Evolutionary conservation across 305 asterid genomes (phyloP), one percentile per base, ranked within the genome.

Genomic region (Caryopteris hybrid): DNA sequence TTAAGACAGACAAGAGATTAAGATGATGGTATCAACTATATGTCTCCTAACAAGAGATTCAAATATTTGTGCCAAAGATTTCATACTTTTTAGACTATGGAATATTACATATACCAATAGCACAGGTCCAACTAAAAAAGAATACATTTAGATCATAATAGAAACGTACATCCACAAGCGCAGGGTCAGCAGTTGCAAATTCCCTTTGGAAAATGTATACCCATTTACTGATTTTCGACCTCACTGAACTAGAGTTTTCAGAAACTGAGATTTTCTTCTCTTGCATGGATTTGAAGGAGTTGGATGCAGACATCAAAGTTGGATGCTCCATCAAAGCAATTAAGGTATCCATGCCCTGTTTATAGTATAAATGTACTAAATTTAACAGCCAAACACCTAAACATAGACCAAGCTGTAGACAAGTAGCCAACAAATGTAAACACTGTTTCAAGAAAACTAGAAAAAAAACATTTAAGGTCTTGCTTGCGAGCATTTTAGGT

Each of bases 121-220:
- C 17, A 34, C 3, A 46, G 31, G 46, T 21, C 43, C 41, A 57
- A 41, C 21, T 52, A 55, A 33, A 25, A 29, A 20, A 23, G 11
- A 51, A 66, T 5, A 6, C 34, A 51, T 68, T 55, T 61, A 62
- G 33, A 66, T 61, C 75, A 67, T 33, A 53, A 72, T 47, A 67
- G 46, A 61, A 68, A 76, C 87, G 56, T 85, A 94, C 99, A 22
- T 91, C 86, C 33, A 91, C 95, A 58, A 80, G 79, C 33, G 85
- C 73, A 42, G 98, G 96, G 74, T 91, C 86, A 31, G 91, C 98
- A 4, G 95, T 91, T 52, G 97, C 99, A 72, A 79, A 94, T 69
- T 94, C 99, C 82, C 91, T 85, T 73, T 94, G 99, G 79, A 88
- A 88, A 78, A 94, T 47, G 76, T 89, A 89, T 62, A 91, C 88